These are phyloP conservation scores for Gamsiella multidivaricata DNA, from an alignment of 192 early-diverging fungal genomes.

Conservation along the genomic window DNA sequence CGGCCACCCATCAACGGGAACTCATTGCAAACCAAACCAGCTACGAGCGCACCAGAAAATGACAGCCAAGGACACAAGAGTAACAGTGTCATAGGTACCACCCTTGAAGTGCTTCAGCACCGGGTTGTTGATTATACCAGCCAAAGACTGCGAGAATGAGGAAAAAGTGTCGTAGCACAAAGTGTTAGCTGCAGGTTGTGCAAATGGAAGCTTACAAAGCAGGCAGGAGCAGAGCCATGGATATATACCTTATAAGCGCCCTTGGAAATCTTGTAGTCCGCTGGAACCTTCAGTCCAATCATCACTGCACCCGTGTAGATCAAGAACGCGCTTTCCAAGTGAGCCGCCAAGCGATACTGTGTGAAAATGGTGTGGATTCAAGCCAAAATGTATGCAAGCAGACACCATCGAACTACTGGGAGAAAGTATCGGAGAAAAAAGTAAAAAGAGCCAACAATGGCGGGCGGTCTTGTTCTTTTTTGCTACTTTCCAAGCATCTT, in stretches of 20 bases:
- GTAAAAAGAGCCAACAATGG: no score
- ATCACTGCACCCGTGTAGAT: slow-evolving; percentile 86
- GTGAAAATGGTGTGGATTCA: no score
- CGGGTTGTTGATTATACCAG: slow-evolving; percentile 63
- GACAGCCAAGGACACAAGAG: slow-evolving; percentile 85
- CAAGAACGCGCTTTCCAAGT: slow-evolving; percentile 88
- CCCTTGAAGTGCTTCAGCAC: slow-evolving; percentile 69
- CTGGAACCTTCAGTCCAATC: slow-evolving; percentile 82
- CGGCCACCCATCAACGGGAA: slow-evolving; percentile 94
- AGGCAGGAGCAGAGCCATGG: no score
- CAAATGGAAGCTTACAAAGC: no score
- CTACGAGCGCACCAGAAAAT: slow-evolving; percentile 95
- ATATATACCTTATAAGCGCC: slow-evolving; percentile 55
- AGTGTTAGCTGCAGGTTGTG: no score
- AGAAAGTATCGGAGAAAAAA: no score
- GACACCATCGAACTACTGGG: no score
- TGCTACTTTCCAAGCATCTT: no score
- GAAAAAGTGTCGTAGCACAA: not conserved
- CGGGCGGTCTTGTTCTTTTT: no score
- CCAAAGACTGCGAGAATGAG: slow-evolving; percentile 27
- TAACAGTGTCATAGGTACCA: slow-evolving; percentile 70
- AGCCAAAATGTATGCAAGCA: no score
- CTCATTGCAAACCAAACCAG: slow-evolving; percentile 97
- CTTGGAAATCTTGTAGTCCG: slow-evolving; percentile 70
- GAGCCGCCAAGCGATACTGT: slow-evolving; percentile 93